These are phyloP conservation scores for Globisporangium carolinianum DNA, from an alignment of 352 stramenopile species.

Conservation along the genomic window DNA sequence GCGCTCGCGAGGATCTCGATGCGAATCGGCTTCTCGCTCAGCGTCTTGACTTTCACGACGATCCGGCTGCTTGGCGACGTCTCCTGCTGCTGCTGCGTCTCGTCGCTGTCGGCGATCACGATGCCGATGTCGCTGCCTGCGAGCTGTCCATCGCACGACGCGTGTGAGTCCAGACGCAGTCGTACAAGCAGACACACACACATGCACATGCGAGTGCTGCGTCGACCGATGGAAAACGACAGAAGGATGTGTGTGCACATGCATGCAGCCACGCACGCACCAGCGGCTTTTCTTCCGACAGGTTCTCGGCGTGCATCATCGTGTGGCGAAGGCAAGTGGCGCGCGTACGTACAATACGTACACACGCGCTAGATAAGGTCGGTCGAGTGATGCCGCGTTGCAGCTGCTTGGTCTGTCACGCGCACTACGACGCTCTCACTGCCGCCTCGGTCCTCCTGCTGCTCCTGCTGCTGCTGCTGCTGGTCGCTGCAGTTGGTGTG, in stretches of 20 bases:
- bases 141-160: slow-evolving; percentile 17
- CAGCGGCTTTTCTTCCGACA: slow-evolving; percentile 14
- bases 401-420: no score
- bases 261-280: background rate
- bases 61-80: slow-evolving; percentile 39
- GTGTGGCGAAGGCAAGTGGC: background rate
- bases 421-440: no score
- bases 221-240: background rate
- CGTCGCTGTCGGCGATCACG: slow-evolving; percentile 22
- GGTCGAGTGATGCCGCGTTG: no score
- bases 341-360: background rate
- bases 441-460: no score
- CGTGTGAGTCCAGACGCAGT: background rate
- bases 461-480: no score
- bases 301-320: slow-evolving; percentile 14
- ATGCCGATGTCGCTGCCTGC: slow-evolving; percentile 39
- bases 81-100: slow-evolving; percentile 7
- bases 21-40: slow-evolving; percentile 78
- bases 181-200: background rate
- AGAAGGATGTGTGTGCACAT: background rate
- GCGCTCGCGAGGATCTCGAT: slow-evolving; percentile 63
- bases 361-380: background rate
- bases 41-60: slow-evolving; percentile 79
- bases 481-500: no score
- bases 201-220: background rate